Base-by-base conservation (phyloP, 1,139 yeast species). In the Blastobotrys petasosporus region DNA sequence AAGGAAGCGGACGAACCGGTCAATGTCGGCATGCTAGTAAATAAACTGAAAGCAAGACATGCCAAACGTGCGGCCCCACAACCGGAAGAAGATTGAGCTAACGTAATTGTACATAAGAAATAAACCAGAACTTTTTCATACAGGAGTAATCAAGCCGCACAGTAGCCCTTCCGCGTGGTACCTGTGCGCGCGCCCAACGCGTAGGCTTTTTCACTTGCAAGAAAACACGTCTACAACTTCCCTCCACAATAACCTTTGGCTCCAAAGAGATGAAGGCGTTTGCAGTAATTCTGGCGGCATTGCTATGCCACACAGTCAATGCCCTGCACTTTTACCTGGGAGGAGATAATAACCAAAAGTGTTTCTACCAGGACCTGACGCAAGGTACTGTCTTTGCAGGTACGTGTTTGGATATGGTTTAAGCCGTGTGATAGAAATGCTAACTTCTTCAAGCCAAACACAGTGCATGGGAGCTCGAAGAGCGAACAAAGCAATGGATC, bases 361-460 rank as follows among this genome's bases (percentile, higher is more conserved):
- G 94, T 61, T 83, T 84, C 65, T 74, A 73, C 59, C 77, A 80
- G 56, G 90, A 82, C 55, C 67, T 84, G 42, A 72, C 78, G 13
- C 69, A 73, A 53, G 84, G 76, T 36, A 73, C 83, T 10, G 63
- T 83, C 37, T 69, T 84, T 28, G 75, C 77, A 39, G 86, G 85
- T 46, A 53, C 16, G 65, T 52, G 12, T 17, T 29, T 20, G n/a
- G 16, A 31, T 37, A 20, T 7, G 29, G 17, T 32, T 7, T 34
- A 29, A 3, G 36, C n/a, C 11, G 10, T 12, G 11, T 13, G 23
- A 28, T 9, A 11, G 15, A 9, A 33, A 33, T 17, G 39, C 28
- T 36, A 34, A 25, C 31, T n/a, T 25, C 34, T 33, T 29, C 17
- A 41, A 62, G 68, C 69, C 17, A 66, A 65, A 51, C 84, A 79